These are phyloP conservation scores for Trichopus zeylanicus DNA, from an alignment of 116 monocot genomes.

Conservation along the genomic window DNA sequence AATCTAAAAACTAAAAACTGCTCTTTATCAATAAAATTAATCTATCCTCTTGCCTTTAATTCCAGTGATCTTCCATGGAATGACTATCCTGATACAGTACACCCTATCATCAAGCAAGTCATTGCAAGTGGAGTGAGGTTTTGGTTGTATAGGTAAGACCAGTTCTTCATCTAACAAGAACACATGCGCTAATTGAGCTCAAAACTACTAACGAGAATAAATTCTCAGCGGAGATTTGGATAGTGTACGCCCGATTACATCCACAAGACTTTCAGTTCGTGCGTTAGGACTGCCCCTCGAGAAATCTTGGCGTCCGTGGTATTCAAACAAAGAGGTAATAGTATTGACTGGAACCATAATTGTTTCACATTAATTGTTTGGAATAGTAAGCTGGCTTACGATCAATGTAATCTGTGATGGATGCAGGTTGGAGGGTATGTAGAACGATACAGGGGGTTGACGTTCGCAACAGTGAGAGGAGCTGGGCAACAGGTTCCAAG, in stretches of 20 bases:
- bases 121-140: constrained; percentile 23
- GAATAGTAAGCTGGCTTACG: too few relatives aligned
- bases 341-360: too few relatives aligned
- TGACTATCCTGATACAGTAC: constrained; percentile 10
- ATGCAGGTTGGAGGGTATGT: too few relatives aligned
- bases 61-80: constrained; percentile 3
- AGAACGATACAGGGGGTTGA: too few relatives aligned
- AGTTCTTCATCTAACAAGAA: background rate
- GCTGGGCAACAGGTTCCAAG: too few relatives aligned
- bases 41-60: background rate
- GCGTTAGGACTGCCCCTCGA: constrained; percentile 21
- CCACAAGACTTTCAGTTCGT: constrained; percentile 22
- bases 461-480: too few relatives aligned
- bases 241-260: constrained; percentile 24
- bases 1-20: too few relatives aligned
- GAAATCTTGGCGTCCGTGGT: constrained; percentile 27
- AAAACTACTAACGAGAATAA: background rate
- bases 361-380: too few relatives aligned
- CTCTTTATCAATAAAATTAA: too few relatives aligned
- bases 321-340: background rate
- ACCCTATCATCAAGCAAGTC: constrained; percentile 22
- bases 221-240: constrained; percentile 47
- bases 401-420: too few relatives aligned
- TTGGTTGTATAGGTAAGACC: constrained; percentile 37
- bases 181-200: background rate